A percentile compares a stretch with the other conserved stretches of the same genome.
Conservation (phyloP, 2,329 filamentous ascomycete species). For the Cladobotryum protrusum region DNA sequence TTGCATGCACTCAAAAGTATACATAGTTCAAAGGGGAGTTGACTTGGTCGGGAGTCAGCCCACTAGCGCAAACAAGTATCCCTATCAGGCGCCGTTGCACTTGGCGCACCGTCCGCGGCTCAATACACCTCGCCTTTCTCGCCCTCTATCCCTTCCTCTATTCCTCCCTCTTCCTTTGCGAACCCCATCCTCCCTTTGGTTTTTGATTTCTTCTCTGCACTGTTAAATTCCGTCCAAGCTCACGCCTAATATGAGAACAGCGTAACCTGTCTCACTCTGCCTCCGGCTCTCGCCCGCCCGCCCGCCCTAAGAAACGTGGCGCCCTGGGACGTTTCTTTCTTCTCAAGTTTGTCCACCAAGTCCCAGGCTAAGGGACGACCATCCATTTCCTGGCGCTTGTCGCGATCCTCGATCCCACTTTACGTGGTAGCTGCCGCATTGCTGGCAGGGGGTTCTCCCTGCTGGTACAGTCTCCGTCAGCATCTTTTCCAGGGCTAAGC, state of each 20-base stretch:
- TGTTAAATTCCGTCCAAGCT: not conserved
- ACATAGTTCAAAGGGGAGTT: too few relatives aligned
- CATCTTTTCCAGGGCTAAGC: not conserved
- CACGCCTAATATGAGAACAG: not conserved
- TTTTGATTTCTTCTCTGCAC: not conserved
- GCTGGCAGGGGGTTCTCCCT: not conserved
- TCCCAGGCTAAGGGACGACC: slow-evolving; percentile 6
- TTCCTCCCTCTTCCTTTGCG: not conserved
- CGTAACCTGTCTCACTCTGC: not conserved
- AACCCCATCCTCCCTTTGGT: not conserved
- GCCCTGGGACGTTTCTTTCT: slow-evolving; percentile 2
- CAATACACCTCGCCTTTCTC: not conserved
- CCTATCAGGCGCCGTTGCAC: too few relatives aligned
- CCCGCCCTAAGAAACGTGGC: slow-evolving; percentile 8
- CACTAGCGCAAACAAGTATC: too few relatives aligned
- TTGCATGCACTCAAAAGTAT: too few relatives aligned
- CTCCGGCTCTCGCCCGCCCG: slow-evolving; percentile 1
- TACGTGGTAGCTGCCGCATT: slow-evolving; percentile 1
- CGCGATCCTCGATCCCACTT: slow-evolving; percentile 11
- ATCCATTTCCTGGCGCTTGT: slow-evolving; percentile 12
- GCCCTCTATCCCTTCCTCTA: not conserved
- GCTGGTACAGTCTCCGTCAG: not conserved
- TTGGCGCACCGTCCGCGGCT: not conserved
- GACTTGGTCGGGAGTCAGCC: too few relatives aligned
- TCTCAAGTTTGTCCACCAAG: slow-evolving; percentile 1